Base-by-base conservation (phyloP, 1,139 yeast species). In the Yamadazyma triangularis region DNA sequence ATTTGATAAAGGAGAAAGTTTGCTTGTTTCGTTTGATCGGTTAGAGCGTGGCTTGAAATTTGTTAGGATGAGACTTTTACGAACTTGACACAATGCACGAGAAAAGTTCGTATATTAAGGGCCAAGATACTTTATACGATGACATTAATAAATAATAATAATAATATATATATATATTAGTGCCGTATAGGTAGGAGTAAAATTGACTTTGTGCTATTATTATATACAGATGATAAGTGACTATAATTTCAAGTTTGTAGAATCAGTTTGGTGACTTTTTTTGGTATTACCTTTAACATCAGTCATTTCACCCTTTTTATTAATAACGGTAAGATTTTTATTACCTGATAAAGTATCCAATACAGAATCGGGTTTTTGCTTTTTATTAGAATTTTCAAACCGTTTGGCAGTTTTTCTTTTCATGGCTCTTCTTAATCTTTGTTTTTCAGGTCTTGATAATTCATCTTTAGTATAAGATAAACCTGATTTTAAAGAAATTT, bases 401-500 rank as follows among this genome's bases (percentile, higher is more conserved):
- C 64, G 68, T 53, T 78, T 79, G 22, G 85, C 62, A 58, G 75
- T 79, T 70, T 80, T 82, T 55, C 95, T 79, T 74, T 88, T 89
- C 48, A 73, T 76, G 14, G 94, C 83, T 53, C 96, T 73, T 64
- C 96, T 80, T 48, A 87, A 68, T 51, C 95, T 76, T 48, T 82
- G 88, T 55, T 87, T 85, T 40, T 91, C 96, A 33, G 86, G 95
- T 39, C 89, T 73, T 11, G 82, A 70, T 60, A 91, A 69, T 58
- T 91, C 98, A 31, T 78, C 82, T 59, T 84, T 83, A 12, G 95
- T 73, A 60, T 84, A 77, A 2, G 89, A 81, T 45, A 84, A 72
- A 47, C 96, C 96, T 30, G 88, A 80, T 44, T 79, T 79, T 44
- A 88, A 73, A 36, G 77, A 69, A 15, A 87, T 83, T 52, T 87